Evolutionary conservation across 1,284 basidiomycete genomes (phyloP).

Genomic region (Ustilago lituana): DNA sequence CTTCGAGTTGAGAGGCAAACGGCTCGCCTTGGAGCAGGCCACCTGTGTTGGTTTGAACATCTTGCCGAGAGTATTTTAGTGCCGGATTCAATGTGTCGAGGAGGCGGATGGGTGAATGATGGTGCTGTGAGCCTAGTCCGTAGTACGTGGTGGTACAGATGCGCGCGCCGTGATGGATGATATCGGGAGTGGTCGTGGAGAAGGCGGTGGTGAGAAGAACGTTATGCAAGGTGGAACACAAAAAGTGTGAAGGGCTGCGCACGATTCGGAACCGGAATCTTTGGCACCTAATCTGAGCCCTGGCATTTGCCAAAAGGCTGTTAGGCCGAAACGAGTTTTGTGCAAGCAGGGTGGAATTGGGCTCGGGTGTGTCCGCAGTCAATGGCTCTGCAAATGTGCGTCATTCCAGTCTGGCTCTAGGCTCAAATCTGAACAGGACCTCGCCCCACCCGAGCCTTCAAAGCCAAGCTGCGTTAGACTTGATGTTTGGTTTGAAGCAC

Average conservation of each 20-base stretch:
- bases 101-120: too few species aligned
- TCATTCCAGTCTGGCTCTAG: background rate
- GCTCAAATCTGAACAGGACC: background rate
- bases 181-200: too few species aligned
- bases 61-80: background rate
- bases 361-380: too few species aligned
- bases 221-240: conserved; percentile 11
- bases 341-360: too few species aligned
- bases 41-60: conserved; percentile 59
- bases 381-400: conserved; percentile 8
- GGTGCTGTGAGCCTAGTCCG: too few species aligned
- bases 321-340: conserved; percentile 7
- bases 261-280: conserved; percentile 26
- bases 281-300: too few species aligned
- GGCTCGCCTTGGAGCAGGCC: conserved; percentile 60
- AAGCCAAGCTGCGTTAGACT: too few species aligned
- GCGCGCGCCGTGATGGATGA: too few species aligned
- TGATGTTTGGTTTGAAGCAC: too few species aligned
- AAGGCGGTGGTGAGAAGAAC: conserved; percentile 13
- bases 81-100: background rate
- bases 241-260: conserved; percentile 6
- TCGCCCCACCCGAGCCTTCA: too few species aligned
- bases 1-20: conserved; percentile 65
- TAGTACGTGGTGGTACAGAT: too few species aligned
- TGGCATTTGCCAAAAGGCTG: too few species aligned